A percentile compares a stretch with the other conserved stretches of the same genome.
Conservation (phyloP, 2,329 filamentous ascomycete species). For the Diaporthe helianthi region DNA sequence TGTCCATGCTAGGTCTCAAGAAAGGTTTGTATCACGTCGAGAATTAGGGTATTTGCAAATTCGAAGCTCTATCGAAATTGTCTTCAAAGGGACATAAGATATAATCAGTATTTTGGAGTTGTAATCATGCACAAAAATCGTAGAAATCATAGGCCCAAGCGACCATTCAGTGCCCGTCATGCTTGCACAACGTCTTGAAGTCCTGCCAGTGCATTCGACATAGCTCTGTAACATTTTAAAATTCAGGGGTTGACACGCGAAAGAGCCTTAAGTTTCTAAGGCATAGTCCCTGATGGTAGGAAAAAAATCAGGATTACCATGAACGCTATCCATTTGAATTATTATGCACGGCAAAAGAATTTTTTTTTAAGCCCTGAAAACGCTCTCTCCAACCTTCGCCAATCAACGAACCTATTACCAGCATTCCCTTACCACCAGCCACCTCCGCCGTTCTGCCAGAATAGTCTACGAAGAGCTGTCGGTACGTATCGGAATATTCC, state of each 20-base stretch:
- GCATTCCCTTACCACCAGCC: background rate
- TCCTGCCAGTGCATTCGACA: too few species aligned
- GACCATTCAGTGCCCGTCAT: background rate
- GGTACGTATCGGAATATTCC: background rate
- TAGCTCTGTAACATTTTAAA: too few species aligned
- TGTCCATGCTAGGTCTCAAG: background rate
- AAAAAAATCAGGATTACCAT: background rate
- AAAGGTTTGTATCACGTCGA: background rate
- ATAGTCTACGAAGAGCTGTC: background rate
- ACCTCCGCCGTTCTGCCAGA: background rate
- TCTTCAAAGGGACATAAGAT: background rate
- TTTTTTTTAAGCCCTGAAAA: background rate
- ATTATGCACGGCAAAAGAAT: background rate
- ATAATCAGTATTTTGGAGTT: background rate
- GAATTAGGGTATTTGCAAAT: too few species aligned
- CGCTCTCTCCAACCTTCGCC: background rate
- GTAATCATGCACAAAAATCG: background rate
- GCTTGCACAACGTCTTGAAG: background rate
- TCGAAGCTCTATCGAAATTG: too few species aligned
- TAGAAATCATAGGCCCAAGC: background rate
- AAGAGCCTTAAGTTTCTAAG: too few species aligned
- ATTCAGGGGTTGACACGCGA: too few species aligned
- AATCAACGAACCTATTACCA: background rate
- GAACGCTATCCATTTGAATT: background rate
- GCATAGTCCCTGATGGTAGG: too few species aligned